Evolutionary conservation across 257 asterid genomes (phyloP), one percentile per base, ranked within the genome.

Genomic region (Fraxinus anomala): DNA sequence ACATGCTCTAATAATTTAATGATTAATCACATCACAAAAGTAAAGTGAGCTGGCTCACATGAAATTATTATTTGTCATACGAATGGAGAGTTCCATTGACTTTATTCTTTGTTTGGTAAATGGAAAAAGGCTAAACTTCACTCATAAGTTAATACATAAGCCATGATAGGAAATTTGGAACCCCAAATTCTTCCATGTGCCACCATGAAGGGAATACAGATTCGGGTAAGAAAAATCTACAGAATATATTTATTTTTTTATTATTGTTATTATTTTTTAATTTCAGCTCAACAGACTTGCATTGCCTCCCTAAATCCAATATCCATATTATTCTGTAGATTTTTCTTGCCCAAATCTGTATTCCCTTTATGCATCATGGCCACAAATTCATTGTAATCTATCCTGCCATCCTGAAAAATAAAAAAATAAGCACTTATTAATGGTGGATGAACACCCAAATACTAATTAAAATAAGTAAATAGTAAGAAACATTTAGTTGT

Each of bases 311-410:
- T 63, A 63, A 24, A 63, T 23, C 69, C 69, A 63, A 63, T 63
- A 26, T 63, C 12, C 12, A 11, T 63, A 24, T 63, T 63, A 63
- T 12, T 63, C 21, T 26, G 69, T 26, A 63, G 30, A 10, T 3
- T 24, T 26, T 24, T 63, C 69, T 63, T 86, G 68, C 80, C 89
- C 66, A 80, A 88, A 76, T 85, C 87, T 71, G 83, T 42, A 77
- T 83, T 83, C 26, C 85, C 90, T 51, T 80, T 87, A 17, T 82
- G 81, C 88, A 87, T 85, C 91, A 87, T 87, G 10, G 81, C 83
- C 83, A 87, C 89, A 77, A 87, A 87, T 82, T 87, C 91, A 12
- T 75, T 79, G 31, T 79, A 85, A 51, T 87, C 91, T 68, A 87
- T 87, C 76, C 78, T 76, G 2, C 88, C 87, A 23, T 88, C 89